Evolutionary conservation across 2,329 filamentous ascomycete species (phyloP).

Genomic region (Zymoseptoria pseudotritici): DNA sequence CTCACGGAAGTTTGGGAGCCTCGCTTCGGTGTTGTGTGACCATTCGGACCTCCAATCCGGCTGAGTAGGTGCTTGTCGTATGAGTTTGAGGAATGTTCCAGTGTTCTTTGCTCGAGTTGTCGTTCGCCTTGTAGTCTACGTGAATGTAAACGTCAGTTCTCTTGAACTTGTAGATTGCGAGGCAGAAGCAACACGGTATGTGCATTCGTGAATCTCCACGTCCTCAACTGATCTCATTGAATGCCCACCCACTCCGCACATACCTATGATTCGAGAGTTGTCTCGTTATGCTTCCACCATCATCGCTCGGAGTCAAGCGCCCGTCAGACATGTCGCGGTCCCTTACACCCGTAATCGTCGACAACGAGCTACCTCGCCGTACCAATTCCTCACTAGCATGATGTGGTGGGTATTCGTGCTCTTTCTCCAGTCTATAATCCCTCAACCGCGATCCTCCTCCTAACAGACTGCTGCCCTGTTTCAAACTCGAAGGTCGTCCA

Average conservation of each 20-base stretch:
- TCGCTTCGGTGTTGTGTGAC: constrained; percentile 47
- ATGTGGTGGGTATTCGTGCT: constrained; percentile 22
- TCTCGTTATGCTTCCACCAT: constrained; percentile 24
- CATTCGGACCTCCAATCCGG: constrained; percentile 50
- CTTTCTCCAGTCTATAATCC: constrained; percentile 18
- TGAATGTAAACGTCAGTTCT: constrained; percentile 6
- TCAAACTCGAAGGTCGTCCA: constrained; percentile 40
- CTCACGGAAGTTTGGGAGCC: constrained; percentile 25
- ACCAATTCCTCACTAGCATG: constrained; percentile 22
- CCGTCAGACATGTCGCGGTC: constrained; percentile 24
- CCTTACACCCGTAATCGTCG: constrained; percentile 26
- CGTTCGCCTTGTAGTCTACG: constrained; percentile 52
- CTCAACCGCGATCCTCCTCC: constrained; percentile 11
- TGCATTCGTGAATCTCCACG: background rate
- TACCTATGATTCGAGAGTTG: constrained; percentile 39
- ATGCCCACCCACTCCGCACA: constrained; percentile 7
- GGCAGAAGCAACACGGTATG: no score
- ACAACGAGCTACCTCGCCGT: constrained; percentile 35
- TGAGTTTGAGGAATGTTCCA: constrained; percentile 52
- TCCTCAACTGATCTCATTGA: background rate
- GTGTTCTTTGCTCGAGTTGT: constrained; percentile 50
- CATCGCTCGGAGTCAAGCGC: constrained; percentile 22
- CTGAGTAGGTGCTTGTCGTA: constrained; percentile 57
- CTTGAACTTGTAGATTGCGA: background rate
- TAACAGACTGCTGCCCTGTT: constrained; percentile 41